Evolutionary conservation across 2,329 filamentous ascomycete genomes (phyloP).

Genomic region (Mycogone perniciosa): DNA sequence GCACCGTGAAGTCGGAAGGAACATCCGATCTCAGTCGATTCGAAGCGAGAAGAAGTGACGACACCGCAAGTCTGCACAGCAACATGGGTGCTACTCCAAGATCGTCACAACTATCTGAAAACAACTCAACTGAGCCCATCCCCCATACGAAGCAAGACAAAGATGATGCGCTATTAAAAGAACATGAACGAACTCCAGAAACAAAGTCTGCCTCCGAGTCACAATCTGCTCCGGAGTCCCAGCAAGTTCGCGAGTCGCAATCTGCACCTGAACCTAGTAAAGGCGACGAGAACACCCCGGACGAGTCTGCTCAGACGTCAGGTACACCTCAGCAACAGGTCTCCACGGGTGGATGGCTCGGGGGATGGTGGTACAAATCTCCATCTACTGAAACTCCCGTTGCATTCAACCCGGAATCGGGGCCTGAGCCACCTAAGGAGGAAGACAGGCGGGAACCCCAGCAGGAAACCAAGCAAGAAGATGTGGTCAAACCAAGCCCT

Average conservation of each 20-base stretch:
- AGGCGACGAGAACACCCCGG: neutral
- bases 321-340: constrained; percentile 14
- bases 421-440: neutral
- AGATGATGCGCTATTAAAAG: neutral
- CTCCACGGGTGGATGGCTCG: constrained; percentile 46
- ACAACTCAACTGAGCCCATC: no score
- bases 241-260: neutral
- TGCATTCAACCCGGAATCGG: neutral
- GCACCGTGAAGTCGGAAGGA: constrained; percentile 41
- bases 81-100: no score
- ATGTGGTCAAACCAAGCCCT: neutral
- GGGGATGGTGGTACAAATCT: constrained; percentile 39
- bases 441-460: constrained; percentile 8
- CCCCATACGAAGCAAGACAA: no score
- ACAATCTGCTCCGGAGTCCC: no score
- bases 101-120: no score
- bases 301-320: neutral
- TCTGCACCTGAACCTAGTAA: neutral
- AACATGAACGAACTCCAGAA: neutral
- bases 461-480: constrained; percentile 13
- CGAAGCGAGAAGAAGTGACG: constrained; percentile 34
- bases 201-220: neutral
- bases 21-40: constrained; percentile 46
- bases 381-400: constrained; percentile 22
- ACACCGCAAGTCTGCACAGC: constrained; percentile 14